phyloP scores from a whole-genome alignment of 257 asterid species.

The Solanum infundibuliforme region DNA sequence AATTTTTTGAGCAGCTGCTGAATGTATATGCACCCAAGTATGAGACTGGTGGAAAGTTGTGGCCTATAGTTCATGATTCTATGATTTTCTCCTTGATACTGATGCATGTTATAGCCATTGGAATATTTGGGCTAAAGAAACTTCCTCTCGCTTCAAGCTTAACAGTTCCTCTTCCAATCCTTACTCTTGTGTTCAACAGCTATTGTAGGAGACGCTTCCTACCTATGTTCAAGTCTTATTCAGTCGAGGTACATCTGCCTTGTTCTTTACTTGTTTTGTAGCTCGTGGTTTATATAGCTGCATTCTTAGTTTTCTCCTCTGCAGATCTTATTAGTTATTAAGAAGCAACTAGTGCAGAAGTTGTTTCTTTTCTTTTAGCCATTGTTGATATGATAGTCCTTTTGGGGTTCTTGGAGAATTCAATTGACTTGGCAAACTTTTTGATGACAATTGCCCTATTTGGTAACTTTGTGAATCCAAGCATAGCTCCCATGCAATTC shows the following conservation, averaged over 20 bases:
- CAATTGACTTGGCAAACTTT: neutral
- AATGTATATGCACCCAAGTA: conserved; percentile 66
- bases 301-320: neutral
- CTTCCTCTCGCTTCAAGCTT: conserved; percentile 76
- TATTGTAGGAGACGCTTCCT: conserved; percentile 78
- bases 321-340: neutral
- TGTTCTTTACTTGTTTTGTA: neutral
- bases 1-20: conserved; percentile 39
- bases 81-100: conserved; percentile 66
- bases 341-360: neutral
- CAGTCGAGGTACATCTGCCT: conserved; percentile 64
- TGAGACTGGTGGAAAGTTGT: conserved; percentile 87
- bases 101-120: conserved; percentile 90
- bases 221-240: conserved; percentile 65
- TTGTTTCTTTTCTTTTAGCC: neutral
- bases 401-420: neutral
- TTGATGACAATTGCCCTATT: neutral
- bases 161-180: conserved; percentile 78
- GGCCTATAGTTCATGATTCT: conserved; percentile 92
- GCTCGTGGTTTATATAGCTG: neutral
- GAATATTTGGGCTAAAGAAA: conserved; percentile 85
- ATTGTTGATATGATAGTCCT: neutral
- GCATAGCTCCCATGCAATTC: neutral
- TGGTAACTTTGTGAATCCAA: neutral
- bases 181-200: conserved; percentile 79